Percentiles rank a stretch among this genome's conserved stretches.
These are phyloP conservation scores for Parastagonospora nodorum DNA, from an alignment of 2,329 filamentous ascomycete genomes.

Conservation along the genomic window DNA sequence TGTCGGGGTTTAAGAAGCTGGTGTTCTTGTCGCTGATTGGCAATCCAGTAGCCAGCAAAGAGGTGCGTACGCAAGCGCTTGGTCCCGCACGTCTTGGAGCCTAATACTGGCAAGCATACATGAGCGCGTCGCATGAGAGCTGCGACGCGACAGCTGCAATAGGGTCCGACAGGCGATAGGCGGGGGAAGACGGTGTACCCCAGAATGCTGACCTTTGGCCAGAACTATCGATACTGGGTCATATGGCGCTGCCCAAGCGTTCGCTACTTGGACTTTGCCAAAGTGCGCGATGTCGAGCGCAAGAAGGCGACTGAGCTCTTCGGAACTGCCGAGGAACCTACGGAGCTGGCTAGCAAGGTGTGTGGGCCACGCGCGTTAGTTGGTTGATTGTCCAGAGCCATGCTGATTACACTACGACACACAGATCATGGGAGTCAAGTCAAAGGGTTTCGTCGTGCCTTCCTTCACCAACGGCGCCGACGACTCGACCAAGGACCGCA, in stretches of 20 bases:
- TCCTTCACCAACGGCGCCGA: slow-evolving; percentile 45
- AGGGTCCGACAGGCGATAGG: too few relatives aligned
- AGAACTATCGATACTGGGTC: slow-evolving; percentile 93
- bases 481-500: slow-evolving; percentile 61
- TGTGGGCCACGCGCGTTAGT: neutral
- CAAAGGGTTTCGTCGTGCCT: slow-evolving; percentile 70
- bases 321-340: slow-evolving; percentile 77
- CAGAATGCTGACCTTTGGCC: neutral
- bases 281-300: slow-evolving; percentile 87
- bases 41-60: slow-evolving; percentile 89
- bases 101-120: slow-evolving; percentile 24
- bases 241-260: slow-evolving; percentile 85
- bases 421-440: slow-evolving; percentile 81
- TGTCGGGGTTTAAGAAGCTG: slow-evolving; percentile 70
- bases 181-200: too few relatives aligned
- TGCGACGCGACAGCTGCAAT: too few relatives aligned
- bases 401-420: slow-evolving; percentile 31
- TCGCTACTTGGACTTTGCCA: slow-evolving; percentile 89
- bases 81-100: slow-evolving; percentile 6
- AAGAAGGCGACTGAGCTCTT: slow-evolving; percentile 79
- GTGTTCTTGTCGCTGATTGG: slow-evolving; percentile 82
- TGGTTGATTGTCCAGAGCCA: too few relatives aligned
- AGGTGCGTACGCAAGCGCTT: slow-evolving; percentile 61
- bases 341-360: slow-evolving; percentile 67
- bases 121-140: slow-evolving; percentile 1